Evolutionary conservation across 208 protist genomes (phyloP), one percentile per base, ranked within the genome.

Genomic region (Perkinsela sp.): DNA sequence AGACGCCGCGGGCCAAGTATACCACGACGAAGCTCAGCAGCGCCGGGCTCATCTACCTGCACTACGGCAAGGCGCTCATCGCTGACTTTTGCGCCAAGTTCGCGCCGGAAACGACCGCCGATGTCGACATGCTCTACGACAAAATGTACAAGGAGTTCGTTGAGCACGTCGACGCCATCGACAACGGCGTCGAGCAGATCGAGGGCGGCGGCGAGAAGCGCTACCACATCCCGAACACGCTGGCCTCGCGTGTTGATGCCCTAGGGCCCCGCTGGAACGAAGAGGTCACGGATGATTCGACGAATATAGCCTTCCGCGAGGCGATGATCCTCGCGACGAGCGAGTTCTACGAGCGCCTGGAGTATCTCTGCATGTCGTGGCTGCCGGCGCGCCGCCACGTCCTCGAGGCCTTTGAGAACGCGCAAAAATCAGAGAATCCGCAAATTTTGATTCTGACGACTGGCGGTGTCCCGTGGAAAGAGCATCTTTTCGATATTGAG

Each of bases 51-150:
- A 77, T 96, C 67, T 96, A 95, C 73, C 85, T 82, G 72, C 91
- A 96, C 76, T 96, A 81, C 78, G 92, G 93, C 32, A 83, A 85
- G 30, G 83, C 91, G 13, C 88, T 96, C 32, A 93, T 96, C 31
- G 73, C 68, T 29, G 40, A 70, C 28, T 82, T 88, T 72, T 73
- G 85, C 13, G 57, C 77, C 31, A 71, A 75, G 28, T 76, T 76
- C 48, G 74, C 72, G 1, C 67, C 71, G 2, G 29, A 85, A 66
- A 76, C 80, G 28, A 72, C 75, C 22, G 67, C 30, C 15, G 80
- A 85, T 31, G 71, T 93, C 16, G 77, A 83, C 32, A 73, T 88
- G 40, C 67, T 94, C 1, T 85, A 84, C 73, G 75, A 87, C 40
- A 78, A 81, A 68, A 69, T 94, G 30, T 94, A 93, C 75, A 66